Evolutionary conservation across 768 basidiomycete genomes (phyloP), one percentile per base, ranked within the genome.

Genomic region (Filobasidium wieringae): DNA sequence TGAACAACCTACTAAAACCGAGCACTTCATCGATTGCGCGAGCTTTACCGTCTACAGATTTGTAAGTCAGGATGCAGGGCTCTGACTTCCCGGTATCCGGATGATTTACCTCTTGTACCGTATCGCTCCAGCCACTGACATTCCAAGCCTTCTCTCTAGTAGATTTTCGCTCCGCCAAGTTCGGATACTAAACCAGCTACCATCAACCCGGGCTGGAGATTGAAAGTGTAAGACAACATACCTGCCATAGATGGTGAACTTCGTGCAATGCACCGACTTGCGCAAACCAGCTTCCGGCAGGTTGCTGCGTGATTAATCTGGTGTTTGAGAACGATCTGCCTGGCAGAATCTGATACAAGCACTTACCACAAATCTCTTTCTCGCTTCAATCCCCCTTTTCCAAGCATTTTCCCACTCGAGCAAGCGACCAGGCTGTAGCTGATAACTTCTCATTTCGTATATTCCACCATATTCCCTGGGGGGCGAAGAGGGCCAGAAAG

Each of bases 201-300:
- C 5, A 11, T 40, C 11, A 34, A 26, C 32, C 1, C 7, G 30
- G 51, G 17, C 17, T 17, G 22, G 41, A 29, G 19, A 56, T 68
- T 58, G 15, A 24, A 31, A 19, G 47, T 12, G 26, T 22, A 27
- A 12, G 39, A 14, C 32, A 27, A 49, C 45, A 70, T 67, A 89
- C 88, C 75, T 96, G 92, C 93, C 93, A 97, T 76, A 96, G 81
- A 75, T 96, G 93, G 71, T 96, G 87, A 7, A 95, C 93, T 59
- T 76, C 74, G 64, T 79, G 78, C 9, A 79, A 64, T 30, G 68
- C 66, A 4, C 75, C 75, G 24, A 76, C 71, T 57, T 77, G 76
- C 8, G 68, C 61, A 63, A 72, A 73, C 67, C 70, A 74, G 1
- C 71, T 70, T 36, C 72, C 73, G 11, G 69, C 67, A 1, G 74